Evolutionary conservation across 2,329 filamentous ascomycete genomes (phyloP), one percentile per base, ranked within the genome.

Genomic region (Colletotrichum caudatum): DNA sequence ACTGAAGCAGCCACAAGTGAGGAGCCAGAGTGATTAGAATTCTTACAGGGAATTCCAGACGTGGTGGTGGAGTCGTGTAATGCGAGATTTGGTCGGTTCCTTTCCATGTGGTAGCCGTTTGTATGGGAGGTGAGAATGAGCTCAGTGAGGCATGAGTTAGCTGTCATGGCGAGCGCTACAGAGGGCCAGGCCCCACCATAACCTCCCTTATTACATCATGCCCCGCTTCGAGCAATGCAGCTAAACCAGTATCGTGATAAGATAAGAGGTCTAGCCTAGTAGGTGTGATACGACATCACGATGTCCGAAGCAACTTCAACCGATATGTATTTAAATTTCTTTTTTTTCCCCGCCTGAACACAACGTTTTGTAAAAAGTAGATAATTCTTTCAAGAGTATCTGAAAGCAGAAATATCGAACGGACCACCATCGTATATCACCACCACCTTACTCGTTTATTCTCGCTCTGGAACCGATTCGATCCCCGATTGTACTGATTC

Each of bases 121-220:
- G 53, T 35, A 50, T 46, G 44, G 20, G 53, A 58, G 44, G 51
- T 46, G 57, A 54, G 56, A 54, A 62, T 37, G 26, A 41, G 65
- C 44, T 60, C 65, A 64, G 39, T 54, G 54, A 62, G 46, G 60
- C 46, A 37, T 53, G 60, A 62, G 46, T 48, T 62, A 46, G 23
- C 54, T 57, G 35, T 37, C 26, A 56, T 67, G 56, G 50, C 67
- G 68, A 67, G 63, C 64, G 57, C 56, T 61, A 41, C 54, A 46
- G 51, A 39, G 50, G 37, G 69, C 58, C 53, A 29, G 14, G 65
- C 65, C 69, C 69, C 69, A 69, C 56, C 37, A 58, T 7, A 33
- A 35, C 69, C 69, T 72, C 69, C 54, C 65, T 72, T 69, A 61
- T 72, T 72, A 72, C 69, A 72, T 72, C 69, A 72, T 72, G 60